Conservation (phyloP, 2,329 filamentous ascomycete species). For the Colletotrichum spinosum region DNA sequence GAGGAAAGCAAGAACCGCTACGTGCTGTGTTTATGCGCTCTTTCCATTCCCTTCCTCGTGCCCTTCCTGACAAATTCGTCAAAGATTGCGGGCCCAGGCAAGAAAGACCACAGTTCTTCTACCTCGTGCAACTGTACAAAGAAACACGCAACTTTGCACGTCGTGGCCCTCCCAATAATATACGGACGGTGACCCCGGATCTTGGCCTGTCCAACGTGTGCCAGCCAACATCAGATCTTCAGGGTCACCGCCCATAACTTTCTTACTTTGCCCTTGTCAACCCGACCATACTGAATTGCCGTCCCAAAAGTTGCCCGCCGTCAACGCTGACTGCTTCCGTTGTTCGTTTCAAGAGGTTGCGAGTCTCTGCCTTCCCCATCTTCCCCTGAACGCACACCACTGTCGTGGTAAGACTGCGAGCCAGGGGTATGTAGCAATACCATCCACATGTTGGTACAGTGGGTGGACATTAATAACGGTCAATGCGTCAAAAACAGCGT, state of each 20-base stretch:
- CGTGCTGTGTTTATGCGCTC: neutral
- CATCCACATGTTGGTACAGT: constrained; percentile 1
- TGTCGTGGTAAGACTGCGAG: too few relatives aligned
- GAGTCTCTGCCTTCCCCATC: constrained; percentile 29
- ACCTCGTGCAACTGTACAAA: too few relatives aligned
- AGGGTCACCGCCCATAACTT: constrained; percentile 17
- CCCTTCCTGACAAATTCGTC: too few relatives aligned
- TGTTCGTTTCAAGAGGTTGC: constrained; percentile 30
- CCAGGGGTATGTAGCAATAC: too few relatives aligned
- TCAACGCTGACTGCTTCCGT: neutral
- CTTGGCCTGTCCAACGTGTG: neutral
- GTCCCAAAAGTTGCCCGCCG: constrained; percentile 23
- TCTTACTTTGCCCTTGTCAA: constrained; percentile 24
- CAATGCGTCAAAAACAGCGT: too few relatives aligned
- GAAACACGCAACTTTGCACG: too few relatives aligned
- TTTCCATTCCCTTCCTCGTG: neutral
- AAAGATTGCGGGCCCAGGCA: too few relatives aligned
- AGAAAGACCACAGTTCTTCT: too few relatives aligned
- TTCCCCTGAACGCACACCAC: too few relatives aligned
- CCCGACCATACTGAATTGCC: constrained; percentile 10
- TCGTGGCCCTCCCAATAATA: too few relatives aligned
- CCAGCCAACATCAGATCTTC: constrained; percentile 16
- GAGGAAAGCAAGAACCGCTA: constrained; percentile 8
- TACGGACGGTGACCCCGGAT: too few relatives aligned
- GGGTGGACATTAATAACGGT: too few relatives aligned